Percentiles rank a stretch among this genome's conserved stretches.
Conservation (phyloP, 495 filamentous ascomycete genomes). For the Penicillium bovifimosum region DNA sequence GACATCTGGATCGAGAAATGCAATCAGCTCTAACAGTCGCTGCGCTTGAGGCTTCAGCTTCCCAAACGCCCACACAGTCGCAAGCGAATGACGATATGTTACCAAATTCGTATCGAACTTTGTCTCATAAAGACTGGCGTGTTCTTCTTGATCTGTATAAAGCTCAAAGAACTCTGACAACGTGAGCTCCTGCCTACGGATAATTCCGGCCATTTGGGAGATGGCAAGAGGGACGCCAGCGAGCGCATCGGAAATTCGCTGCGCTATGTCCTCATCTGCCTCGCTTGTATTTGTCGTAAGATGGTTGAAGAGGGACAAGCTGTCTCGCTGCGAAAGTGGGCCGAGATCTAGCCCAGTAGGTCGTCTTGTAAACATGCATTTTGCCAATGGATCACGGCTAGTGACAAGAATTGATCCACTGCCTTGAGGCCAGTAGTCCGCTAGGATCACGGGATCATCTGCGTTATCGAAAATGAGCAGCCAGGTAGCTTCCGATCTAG, state of each 20-base stretch:
- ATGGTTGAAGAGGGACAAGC: slow-evolving; percentile 11
- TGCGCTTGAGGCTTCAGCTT: slow-evolving; percentile 15
- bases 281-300: slow-evolving; percentile 9
- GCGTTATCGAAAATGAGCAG: slow-evolving; percentile 39
- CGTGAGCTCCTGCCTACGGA: slow-evolving; percentile 20
- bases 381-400: slow-evolving; percentile 26
- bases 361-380: slow-evolving; percentile 7
- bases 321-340: slow-evolving; percentile 14
- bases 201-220: slow-evolving; percentile 38
- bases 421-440: slow-evolving; percentile 30
- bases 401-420: slow-evolving; percentile 35
- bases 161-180: slow-evolving; percentile 23
- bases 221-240: slow-evolving; percentile 38
- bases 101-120: slow-evolving; percentile 12
- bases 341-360: slow-evolving; percentile 11
- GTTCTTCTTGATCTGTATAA: slow-evolving; percentile 25
- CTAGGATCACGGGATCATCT: slow-evolving; percentile 25
- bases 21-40: slow-evolving; percentile 25
- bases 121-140: slow-evolving; percentile 14
- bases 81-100: slow-evolving; percentile 25
- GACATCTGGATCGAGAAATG: slow-evolving; percentile 31
- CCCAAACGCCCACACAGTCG: slow-evolving; percentile 37
- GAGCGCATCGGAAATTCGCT: slow-evolving; percentile 15
- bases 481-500: slow-evolving; percentile 24
- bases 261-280: slow-evolving; percentile 5